These are phyloP conservation scores for Fusarium mundagurra DNA, from an alignment of 2,329 filamentous ascomycete genomes.

Conservation along the genomic window DNA sequence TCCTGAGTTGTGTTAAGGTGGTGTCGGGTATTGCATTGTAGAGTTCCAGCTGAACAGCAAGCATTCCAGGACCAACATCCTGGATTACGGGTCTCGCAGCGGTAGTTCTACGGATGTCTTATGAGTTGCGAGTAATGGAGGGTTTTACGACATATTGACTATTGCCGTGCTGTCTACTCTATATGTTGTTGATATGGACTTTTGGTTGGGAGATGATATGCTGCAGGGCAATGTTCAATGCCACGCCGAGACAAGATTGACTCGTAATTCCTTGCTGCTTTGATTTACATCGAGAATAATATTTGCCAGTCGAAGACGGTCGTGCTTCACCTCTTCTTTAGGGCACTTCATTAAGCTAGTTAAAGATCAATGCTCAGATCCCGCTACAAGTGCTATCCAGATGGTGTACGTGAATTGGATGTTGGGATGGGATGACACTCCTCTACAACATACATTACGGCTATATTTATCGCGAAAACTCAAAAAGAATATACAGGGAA, in stretches of 20 bases:
- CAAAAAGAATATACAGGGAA: neutral
- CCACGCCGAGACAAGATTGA: neutral
- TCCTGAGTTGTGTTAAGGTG: conserved; percentile 19
- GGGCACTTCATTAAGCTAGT: neutral
- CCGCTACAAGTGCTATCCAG: neutral
- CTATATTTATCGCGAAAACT: neutral
- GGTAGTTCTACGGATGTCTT: conserved; percentile 13
- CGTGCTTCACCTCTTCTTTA: neutral
- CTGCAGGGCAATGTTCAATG: neutral
- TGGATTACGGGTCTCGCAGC: conserved; percentile 9
- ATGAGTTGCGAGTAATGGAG: neutral
- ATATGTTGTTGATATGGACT: neutral
- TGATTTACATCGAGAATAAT: neutral
- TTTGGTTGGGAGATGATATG: neutral
- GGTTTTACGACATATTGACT: neutral
- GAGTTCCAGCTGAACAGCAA: neutral
- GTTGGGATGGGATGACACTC: neutral
- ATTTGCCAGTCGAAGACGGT: neutral
- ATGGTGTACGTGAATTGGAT: neutral
- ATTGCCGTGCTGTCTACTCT: neutral
- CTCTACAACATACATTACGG: neutral
- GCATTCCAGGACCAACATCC: conserved; percentile 28
- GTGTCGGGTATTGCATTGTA: neutral
- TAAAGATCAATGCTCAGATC: neutral
- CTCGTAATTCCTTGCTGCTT: neutral